A percentile compares a stretch with the other conserved stretches of the same genome.
Evolutionary conservation across 2,329 filamentous ascomycete genomes (phyloP).

Genomic region (Colletotrichum camelliae): DNA sequence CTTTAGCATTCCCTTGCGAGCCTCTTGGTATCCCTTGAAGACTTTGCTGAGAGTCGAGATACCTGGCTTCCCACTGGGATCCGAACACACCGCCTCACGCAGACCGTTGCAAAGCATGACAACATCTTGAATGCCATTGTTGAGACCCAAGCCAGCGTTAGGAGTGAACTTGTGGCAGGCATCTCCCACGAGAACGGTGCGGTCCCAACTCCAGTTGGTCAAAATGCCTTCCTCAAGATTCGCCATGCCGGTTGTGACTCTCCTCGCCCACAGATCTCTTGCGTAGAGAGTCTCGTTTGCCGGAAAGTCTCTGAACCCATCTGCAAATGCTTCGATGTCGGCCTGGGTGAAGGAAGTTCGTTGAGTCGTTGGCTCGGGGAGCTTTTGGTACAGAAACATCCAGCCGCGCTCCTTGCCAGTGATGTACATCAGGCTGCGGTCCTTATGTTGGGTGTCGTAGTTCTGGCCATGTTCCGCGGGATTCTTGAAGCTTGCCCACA

Average conservation of each 20-base stretch:
- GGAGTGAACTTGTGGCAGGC: conserved; percentile 43
- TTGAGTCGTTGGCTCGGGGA: conserved; percentile 28
- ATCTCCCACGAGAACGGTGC: conserved; percentile 41
- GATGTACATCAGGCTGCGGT: conserved; percentile 31
- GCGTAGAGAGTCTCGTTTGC: conserved; percentile 30
- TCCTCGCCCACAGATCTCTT: conserved; percentile 31
- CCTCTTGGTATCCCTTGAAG: not conserved
- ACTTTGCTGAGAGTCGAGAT: not conserved
- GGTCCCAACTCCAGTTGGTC: conserved; percentile 36
- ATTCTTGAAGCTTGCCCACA: conserved; percentile 37
- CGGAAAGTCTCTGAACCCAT: conserved; percentile 29
- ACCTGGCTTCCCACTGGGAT: not conserved
- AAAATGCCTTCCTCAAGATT: conserved; percentile 42
- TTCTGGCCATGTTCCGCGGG: conserved; percentile 26
- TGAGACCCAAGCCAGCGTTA: conserved; percentile 37
- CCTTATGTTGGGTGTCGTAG: conserved; percentile 34
- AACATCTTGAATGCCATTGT: conserved; percentile 38
- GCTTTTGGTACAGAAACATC: conserved; percentile 38
- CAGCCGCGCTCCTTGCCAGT: conserved; percentile 31
- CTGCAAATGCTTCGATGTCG: conserved; percentile 29
- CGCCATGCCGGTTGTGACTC: conserved; percentile 31
- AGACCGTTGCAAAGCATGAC: conserved; percentile 33
- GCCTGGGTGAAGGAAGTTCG: conserved; percentile 27
- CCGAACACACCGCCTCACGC: not conserved
- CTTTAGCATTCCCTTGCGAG: not conserved